Evolutionary conservation across 164 flowering plant genomes (phyloP).

Genomic region (Annona squamosa): DNA sequence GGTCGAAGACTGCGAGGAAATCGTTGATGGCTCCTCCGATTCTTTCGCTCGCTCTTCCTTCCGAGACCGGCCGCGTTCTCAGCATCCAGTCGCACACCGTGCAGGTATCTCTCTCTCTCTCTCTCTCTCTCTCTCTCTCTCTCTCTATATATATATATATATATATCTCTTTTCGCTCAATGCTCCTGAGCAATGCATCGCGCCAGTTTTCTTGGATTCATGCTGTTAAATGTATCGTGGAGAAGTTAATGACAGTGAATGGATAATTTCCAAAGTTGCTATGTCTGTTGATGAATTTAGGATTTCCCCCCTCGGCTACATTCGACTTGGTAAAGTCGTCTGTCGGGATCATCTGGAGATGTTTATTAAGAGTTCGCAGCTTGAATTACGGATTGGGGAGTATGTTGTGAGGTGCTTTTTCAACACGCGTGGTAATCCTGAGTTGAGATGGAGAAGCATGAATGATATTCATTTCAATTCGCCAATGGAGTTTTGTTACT

Average conservation of each 20-base stretch:
- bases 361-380: not conserved
- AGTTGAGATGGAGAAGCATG: no score
- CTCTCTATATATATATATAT: not conserved
- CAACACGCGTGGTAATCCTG: no score
- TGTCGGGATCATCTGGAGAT: not conserved
- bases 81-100: slow-evolving; percentile 98
- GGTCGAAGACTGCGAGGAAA: not conserved
- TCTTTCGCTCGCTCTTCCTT: slow-evolving; percentile 80
- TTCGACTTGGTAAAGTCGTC: not conserved
- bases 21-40: slow-evolving; percentile 37
- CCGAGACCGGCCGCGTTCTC: slow-evolving; percentile 92
- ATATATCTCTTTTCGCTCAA: not conserved
- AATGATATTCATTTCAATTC: no score
- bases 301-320: not conserved
- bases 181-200: no score
- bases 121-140: not conserved
- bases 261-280: not conserved
- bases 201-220: not conserved
- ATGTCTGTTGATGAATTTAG: not conserved
- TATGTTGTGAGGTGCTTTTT: not conserved
- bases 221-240: not conserved
- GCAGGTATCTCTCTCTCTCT: slow-evolving; percentile 43
- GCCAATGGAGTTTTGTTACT: no score
- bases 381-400: not conserved
- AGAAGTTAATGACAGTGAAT: no score